Conservation (phyloP, 805 yeast species). For the Metschnikowia drakensbergensis region DNA sequence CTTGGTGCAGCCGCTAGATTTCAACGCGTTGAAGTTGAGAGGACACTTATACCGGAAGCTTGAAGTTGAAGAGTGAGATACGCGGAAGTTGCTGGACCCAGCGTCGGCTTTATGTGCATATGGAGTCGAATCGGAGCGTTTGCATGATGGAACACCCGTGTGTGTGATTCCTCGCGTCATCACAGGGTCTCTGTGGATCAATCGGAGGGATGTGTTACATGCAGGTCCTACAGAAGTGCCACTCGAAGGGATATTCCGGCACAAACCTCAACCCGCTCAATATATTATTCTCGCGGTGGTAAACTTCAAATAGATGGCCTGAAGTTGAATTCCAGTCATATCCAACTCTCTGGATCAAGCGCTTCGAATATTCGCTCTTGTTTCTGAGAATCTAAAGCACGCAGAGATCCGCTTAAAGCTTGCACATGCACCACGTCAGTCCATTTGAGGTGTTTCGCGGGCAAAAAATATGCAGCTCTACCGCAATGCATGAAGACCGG, state of each 20-base stretch:
- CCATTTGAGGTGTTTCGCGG: not conserved
- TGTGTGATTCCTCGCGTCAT: slow-evolving; percentile 1
- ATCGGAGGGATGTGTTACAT: not conserved
- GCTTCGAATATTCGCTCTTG: too few species aligned
- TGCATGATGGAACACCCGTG: not conserved
- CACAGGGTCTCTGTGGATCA: not conserved
- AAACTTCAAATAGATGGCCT: too few species aligned
- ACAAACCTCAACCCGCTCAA: not conserved
- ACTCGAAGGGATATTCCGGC: not conserved
- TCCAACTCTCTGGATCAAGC: too few species aligned
- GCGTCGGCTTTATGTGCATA: not conserved
- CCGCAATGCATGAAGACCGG: not conserved
- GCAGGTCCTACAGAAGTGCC: not conserved
- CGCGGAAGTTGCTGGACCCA: too few species aligned
- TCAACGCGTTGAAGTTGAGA: not conserved
- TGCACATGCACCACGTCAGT: not conserved
- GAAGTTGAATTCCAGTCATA: too few species aligned
- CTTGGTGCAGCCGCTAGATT: not conserved
- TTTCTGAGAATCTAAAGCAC: not conserved
- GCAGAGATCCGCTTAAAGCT: slow-evolving; percentile 3
- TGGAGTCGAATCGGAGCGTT: not conserved
- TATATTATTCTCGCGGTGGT: too few species aligned
- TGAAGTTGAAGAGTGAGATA: not conserved
- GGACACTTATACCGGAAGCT: not conserved
- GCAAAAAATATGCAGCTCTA: not conserved